Percentiles rank a stretch among this genome's conserved stretches.
These are phyloP conservation scores for Aspergillus tamarii DNA, from an alignment of 2,329 filamentous ascomycete species.

Conservation along the genomic window DNA sequence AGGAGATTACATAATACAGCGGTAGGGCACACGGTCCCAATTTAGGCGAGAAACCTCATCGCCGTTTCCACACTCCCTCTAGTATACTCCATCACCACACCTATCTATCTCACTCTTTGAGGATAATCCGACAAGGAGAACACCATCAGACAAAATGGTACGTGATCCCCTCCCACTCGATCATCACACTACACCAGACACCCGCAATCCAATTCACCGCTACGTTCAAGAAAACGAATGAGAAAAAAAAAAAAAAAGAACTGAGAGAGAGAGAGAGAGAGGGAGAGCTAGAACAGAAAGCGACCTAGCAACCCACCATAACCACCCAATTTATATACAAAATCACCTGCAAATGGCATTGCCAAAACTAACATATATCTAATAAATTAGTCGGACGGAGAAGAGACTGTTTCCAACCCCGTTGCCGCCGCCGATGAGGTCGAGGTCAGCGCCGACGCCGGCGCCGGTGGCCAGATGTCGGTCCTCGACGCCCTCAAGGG, in stretches of 20 bases:
- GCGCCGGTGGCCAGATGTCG: slow-evolving; percentile 75
- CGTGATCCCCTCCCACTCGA: slow-evolving; percentile 15
- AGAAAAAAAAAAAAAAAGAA: neutral
- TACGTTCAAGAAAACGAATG: neutral
- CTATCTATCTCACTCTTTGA: slow-evolving; percentile 51
- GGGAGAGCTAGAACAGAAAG: neutral
- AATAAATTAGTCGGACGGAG: slow-evolving; percentile 89
- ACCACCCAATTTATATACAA: neutral
- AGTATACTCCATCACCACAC: slow-evolving; percentile 28
- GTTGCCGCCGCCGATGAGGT: slow-evolving; percentile 79
- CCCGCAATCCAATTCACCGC: too few relatives aligned
- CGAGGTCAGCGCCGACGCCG: slow-evolving; percentile 89
- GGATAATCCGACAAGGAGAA: slow-evolving; percentile 55
- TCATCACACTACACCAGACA: neutral
- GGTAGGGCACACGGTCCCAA: slow-evolving; percentile 22
- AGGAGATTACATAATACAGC: slow-evolving; percentile 11
- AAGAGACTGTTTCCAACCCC: slow-evolving; percentile 85
- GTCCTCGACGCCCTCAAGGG: slow-evolving; percentile 98
- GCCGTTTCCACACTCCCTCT: slow-evolving; percentile 27
- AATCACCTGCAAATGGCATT: slow-evolving; percentile 1
- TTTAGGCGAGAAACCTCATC: slow-evolving; percentile 33
- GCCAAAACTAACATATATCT: slow-evolving; percentile 22
- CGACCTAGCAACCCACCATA: neutral
- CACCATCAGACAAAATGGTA: slow-evolving; percentile 51
- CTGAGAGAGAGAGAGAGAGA: too few relatives aligned